Conservation (phyloP, 139 green algal species). For the Asterochloris erici region DNA sequence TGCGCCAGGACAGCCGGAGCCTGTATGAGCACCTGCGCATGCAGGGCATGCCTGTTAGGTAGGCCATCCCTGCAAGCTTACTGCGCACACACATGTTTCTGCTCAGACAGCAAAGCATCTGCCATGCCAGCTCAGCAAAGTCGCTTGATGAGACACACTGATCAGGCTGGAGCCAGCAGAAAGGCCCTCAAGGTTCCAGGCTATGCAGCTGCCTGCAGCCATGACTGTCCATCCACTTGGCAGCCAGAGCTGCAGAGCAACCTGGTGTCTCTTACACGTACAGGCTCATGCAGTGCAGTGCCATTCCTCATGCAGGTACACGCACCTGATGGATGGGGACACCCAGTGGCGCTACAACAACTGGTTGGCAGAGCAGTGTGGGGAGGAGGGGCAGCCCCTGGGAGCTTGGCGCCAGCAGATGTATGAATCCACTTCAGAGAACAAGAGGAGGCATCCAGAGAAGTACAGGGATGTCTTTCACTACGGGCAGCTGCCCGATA, state of each 20-base stretch:
- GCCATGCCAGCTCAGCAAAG: background rate
- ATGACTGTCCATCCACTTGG: background rate
- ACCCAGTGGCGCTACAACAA: conserved; percentile 43
- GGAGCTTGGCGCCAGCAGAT: conserved; percentile 32
- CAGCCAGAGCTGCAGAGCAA: background rate
- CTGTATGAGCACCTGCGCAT: background rate
- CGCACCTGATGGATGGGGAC: conserved; percentile 32
- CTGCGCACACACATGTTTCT: background rate
- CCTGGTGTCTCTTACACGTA: conserved; percentile 16
- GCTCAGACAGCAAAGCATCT: background rate
- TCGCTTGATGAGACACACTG: background rate
- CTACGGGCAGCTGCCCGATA: background rate
- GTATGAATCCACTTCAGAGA: conserved; percentile 25
- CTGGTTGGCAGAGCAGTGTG: conserved; percentile 28
- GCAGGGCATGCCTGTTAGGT: conserved; percentile 2
- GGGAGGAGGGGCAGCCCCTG: background rate
- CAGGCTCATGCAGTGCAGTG: conserved; percentile 16
- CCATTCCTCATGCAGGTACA: conserved; percentile 26
- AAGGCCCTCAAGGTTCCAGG: background rate
- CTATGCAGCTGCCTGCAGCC: background rate
- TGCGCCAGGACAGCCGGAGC: conserved; percentile 11
- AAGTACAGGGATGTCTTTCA: background rate
- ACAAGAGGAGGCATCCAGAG: conserved; percentile 14
- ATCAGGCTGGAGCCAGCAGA: background rate
- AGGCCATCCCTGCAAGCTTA: background rate